Base-by-base conservation (phyloP, 176 grass and related monocot species). In the Avena insularis region DNA sequence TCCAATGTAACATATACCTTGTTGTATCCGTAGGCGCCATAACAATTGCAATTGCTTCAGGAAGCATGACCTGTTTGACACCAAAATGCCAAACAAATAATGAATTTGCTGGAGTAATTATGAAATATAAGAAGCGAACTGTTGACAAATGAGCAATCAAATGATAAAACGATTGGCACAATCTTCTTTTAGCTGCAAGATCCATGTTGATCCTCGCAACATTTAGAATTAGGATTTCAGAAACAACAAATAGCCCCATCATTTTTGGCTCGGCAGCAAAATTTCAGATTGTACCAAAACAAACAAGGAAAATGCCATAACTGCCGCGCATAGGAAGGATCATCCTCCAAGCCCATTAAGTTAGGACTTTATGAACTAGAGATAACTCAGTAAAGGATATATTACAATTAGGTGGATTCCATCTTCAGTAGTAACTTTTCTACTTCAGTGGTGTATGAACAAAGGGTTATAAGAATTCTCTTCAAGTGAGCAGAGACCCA, bases 31-130 rank as follows among this genome's bases (percentile, higher is more conserved):
- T 98, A 87, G 96, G 96, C 31, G 96, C 96, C 96, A 98, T 98
- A 81, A 98, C 96, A 48, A 98, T 96, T 87, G 96, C 96, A 91
- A 98, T 93, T 85, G 96, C 96, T 83, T 98, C 96, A n/a, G 96
- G 93, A 77, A 98, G 91, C 96, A 98, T 98, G 82, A 98, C 88
- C 96, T 98, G 65, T 68, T 78, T 81, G 36, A n/a, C 61, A 84
- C 21, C 27, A 78, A 83, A 8, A 77, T 82, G 40, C 65, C 21
- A 73, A 83, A 79, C 43, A 40, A 69, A 29, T 36, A 50, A 75
- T 31, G 15, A 69, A 79, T 81, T 80, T 72, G 35, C 35, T 75
- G 23, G 36, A 71, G 78, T 43, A 74, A 85, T 80, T 63, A 17
- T 57, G 60, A 77, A 82, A 86, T 46, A 88, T 74, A 87, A 71